Evolutionary conservation across 129 eudicot species (phyloP).

Genomic region (Centella asiatica): DNA sequence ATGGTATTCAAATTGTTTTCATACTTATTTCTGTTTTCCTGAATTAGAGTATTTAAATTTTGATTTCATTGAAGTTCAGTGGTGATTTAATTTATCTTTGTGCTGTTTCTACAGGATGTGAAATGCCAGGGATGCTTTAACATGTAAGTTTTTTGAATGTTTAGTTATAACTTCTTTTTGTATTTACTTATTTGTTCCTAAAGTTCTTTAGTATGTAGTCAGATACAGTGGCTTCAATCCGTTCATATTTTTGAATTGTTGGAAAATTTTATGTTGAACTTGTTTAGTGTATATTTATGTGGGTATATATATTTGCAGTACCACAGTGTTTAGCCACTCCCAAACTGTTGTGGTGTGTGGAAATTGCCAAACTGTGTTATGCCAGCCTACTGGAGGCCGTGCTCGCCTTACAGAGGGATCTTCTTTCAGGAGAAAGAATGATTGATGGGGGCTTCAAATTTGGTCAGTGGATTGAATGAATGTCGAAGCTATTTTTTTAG

Average conservation of each 20-base stretch:
- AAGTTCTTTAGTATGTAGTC: too few relatives aligned
- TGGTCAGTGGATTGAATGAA: too few relatives aligned
- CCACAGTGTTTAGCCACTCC: conserved; percentile 13
- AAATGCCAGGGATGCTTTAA: conserved; percentile 13
- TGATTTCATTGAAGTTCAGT: not conserved
- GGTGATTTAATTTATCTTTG: not conserved
- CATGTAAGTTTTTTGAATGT: conserved; percentile 12
- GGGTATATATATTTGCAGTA: conserved; percentile 3
- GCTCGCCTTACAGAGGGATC: conserved; percentile 36
- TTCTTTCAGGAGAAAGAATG: conserved; percentile 35
- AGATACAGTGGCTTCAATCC: not conserved
- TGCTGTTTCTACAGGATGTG: conserved; percentile 4
- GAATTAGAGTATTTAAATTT: not conserved
- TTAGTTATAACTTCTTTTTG: not conserved
- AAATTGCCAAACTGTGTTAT: conserved; percentile 34
- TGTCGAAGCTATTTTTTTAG: too few relatives aligned
- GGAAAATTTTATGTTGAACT: not conserved
- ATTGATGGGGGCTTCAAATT: conserved; percentile 6
- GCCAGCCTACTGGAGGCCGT: conserved; percentile 45
- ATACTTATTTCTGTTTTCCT: not conserved
- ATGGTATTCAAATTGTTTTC: not conserved
- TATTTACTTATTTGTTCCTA: not conserved
- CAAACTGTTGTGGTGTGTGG: conserved; percentile 36
- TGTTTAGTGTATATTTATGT: not conserved
- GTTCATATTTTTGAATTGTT: not conserved